These are phyloP conservation scores for Russula lepida DNA, from an alignment of 768 basidiomycete species.

Conservation along the genomic window DNA sequence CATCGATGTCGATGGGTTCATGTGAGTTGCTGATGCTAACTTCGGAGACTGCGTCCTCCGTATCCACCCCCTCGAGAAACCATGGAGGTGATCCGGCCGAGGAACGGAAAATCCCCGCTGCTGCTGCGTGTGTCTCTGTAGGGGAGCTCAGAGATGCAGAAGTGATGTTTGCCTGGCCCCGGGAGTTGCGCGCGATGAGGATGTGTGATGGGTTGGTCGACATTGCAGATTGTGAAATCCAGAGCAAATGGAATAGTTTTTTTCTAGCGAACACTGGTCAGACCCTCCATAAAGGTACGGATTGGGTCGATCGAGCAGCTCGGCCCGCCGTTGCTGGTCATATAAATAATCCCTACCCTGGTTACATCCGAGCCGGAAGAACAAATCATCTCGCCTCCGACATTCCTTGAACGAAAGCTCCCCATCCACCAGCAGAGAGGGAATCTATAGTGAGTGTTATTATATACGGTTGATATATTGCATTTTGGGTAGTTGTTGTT, in stretches of 20 bases:
- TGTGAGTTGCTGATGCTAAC: constrained; percentile 58
- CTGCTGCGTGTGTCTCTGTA: constrained; percentile 83
- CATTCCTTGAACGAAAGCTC: no score
- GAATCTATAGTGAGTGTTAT: no score
- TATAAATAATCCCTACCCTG: background rate
- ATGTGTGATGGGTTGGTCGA: constrained; percentile 78
- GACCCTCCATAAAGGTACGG: background rate
- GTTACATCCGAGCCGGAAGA: background rate
- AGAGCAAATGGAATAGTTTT: background rate
- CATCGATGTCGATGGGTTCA: constrained; percentile 65
- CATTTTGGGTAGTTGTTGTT: background rate
- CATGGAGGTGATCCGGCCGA: constrained; percentile 66
- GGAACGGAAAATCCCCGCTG: constrained; percentile 74
- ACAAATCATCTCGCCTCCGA: background rate
- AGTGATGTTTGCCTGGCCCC: constrained; percentile 57
- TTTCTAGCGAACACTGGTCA: background rate
- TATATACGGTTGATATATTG: background rate
- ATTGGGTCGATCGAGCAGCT: background rate
- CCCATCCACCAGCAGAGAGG: no score
- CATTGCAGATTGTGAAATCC: constrained; percentile 29
- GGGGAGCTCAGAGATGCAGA: constrained; percentile 77
- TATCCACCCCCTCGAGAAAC: constrained; percentile 68
- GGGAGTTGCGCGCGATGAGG: constrained; percentile 79
- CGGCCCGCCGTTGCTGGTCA: background rate
- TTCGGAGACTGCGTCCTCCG: constrained; percentile 59